Base-by-base conservation (phyloP, 208 protist species). In the Zelonia costaricensis region DNA sequence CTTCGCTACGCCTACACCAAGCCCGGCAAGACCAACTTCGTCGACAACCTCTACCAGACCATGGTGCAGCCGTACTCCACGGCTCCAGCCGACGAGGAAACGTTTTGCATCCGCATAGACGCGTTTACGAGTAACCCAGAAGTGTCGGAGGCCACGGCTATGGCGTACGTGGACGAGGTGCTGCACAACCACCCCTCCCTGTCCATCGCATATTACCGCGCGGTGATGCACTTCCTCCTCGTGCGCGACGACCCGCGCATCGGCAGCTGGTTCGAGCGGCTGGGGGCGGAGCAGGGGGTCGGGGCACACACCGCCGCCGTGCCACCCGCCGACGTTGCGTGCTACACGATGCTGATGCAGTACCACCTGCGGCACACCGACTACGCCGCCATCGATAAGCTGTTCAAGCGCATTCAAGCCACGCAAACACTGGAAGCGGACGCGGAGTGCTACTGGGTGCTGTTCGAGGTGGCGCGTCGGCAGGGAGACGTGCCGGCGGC, bases 61-160 rank as follows among this genome's bases (percentile, higher is more conserved):
- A 62, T 74, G 46, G 40, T 57, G 8, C 58, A 73, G 22, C 52
- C 71, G 12, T 78, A 81, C 53, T 75, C 74, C 60, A 64, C 74
- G 10, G 73, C 84, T 1, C 57, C 57, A 13, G 69, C 88, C 0
- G 80, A 95, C 56, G 71, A 76, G 3, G 78, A 85, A 2, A 94
- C 84, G 13, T 94, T 92, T 65, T 81, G 73, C 40, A 65, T 89
- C 40, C 71, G 93, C 20, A 59, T 95, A 13, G 78, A 88, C 7
- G 31, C 80, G 5, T 82, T 63, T 51, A 57, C 61, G 2, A 12
- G 25, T 22, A 72, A 39, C 15, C 12, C 44, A 16, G 79, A 94
- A 58, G 40, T 56, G 3, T 62, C 78, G 1, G 45, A 45, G 28
- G 73, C 83, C 1, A 56, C 63, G 10, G 45, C 73, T 18, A 33